These are phyloP conservation scores for Ganoderma multipileum DNA, from an alignment of 1,284 basidiomycete species.

Conservation along the genomic window DNA sequence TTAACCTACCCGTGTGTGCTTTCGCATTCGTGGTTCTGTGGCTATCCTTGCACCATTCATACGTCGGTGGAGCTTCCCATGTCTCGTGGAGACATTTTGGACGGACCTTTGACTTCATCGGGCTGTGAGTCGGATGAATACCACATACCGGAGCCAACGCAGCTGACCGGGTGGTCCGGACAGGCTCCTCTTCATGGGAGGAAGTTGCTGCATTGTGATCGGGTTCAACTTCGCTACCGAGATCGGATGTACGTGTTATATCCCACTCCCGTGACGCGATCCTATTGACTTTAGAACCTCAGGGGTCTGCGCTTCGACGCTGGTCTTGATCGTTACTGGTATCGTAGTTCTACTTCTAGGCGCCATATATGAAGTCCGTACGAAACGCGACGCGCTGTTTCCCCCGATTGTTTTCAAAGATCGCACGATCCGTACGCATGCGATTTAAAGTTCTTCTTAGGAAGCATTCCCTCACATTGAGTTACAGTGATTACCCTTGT, in stretches of 20 bases:
- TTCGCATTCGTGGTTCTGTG: constrained; percentile 63
- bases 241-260: constrained; percentile 63
- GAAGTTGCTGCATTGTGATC: constrained; percentile 75
- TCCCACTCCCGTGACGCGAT: constrained; percentile 13
- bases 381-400: constrained; percentile 73
- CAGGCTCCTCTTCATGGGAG: constrained; percentile 75
- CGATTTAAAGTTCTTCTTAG: constrained; percentile 17
- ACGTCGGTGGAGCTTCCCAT: constrained; percentile 50
- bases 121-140: constrained; percentile 59
- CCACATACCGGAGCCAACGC: constrained; percentile 17
- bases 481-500: constrained; percentile 65
- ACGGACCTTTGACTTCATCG: constrained; percentile 73
- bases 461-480: constrained; percentile 33
- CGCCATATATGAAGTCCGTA: constrained; percentile 69
- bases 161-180: constrained; percentile 25
- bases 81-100: constrained; percentile 63
- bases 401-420: constrained; percentile 67
- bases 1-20: constrained; percentile 79
- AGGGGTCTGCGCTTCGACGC: constrained; percentile 70
- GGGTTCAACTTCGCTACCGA: constrained; percentile 78
- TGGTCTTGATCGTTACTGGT: constrained; percentile 65
- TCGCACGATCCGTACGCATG: constrained; percentile 59
- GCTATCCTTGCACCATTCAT: constrained; percentile 62
- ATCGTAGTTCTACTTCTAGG: constrained; percentile 59
- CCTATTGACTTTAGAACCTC: constrained; percentile 20